Evolutionary conservation across 208 protist species (phyloP).

Genomic region (Novymonas esmeraldas): DNA sequence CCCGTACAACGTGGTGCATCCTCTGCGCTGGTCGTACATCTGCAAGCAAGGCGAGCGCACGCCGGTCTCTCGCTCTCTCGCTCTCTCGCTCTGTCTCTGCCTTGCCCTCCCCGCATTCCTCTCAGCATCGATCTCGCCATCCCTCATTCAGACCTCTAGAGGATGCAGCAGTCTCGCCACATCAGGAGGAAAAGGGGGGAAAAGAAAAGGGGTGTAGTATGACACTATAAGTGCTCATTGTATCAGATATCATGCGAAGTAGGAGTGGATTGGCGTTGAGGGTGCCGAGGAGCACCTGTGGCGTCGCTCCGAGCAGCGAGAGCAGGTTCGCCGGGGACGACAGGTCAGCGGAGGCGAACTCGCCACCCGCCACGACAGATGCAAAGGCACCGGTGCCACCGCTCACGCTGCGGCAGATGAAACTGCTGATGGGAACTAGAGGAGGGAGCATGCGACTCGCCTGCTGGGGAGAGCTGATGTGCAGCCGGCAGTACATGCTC

Average conservation of each 20-base stretch:
- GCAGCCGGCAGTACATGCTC: constrained; percentile 72
- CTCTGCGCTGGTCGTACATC: too few relatives aligned
- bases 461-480: constrained; percentile 78
- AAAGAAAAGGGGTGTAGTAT: constrained; percentile 65
- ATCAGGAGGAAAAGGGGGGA: background rate
- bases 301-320: constrained; percentile 54
- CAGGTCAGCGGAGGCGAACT: constrained; percentile 43
- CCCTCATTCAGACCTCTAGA: background rate
- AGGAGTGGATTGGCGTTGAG: constrained; percentile 67
- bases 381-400: constrained; percentile 32
- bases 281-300: constrained; percentile 50
- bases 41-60: too few relatives aligned
- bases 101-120: too few relatives aligned
- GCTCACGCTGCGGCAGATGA: constrained; percentile 43
- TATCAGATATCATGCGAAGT: constrained; percentile 87
- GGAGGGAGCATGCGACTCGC: constrained; percentile 78
- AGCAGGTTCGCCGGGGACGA: constrained; percentile 43
- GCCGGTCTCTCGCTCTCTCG: too few relatives aligned
- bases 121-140: too few relatives aligned
- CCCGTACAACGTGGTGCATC: too few relatives aligned
- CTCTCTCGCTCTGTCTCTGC: too few relatives aligned
- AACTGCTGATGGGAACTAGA: constrained; percentile 50
- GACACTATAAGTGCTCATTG: constrained; percentile 93
- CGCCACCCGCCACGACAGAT: constrained; percentile 27
- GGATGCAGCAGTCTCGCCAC: background rate